A percentile compares a stretch with the other conserved stretches of the same genome.
Conservation (phyloP, 306 rosid species). For the Albizia julibrissin region DNA sequence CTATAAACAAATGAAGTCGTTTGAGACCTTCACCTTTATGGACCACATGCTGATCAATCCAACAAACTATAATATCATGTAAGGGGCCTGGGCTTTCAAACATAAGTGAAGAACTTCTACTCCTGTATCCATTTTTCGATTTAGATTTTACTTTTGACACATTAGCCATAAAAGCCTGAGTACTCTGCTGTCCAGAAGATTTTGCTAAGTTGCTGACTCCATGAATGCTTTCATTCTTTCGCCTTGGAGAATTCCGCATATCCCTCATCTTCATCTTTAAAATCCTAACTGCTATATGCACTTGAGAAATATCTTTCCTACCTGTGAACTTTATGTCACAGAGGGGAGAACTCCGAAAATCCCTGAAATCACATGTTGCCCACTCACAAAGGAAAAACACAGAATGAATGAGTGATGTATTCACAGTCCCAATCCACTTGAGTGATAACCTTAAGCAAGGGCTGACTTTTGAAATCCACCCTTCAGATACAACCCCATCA, state of each 20-base stretch:
- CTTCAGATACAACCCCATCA: slow-evolving; percentile 58
- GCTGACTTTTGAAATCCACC: slow-evolving; percentile 84
- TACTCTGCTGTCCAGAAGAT: slow-evolving; percentile 47
- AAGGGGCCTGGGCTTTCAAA: slow-evolving; percentile 93
- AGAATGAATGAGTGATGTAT: slow-evolving; percentile 62
- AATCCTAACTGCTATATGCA: slow-evolving; percentile 68
- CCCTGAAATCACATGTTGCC: slow-evolving; percentile 95
- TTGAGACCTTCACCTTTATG: slow-evolving; percentile 74
- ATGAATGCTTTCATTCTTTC: slow-evolving; percentile 45
- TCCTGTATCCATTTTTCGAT: slow-evolving; percentile 43
- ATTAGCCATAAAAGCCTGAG: slow-evolving; percentile 41
- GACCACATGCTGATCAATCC: slow-evolving; percentile 95
- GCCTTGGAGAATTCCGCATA: slow-evolving; percentile 45
- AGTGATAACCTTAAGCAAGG: slow-evolving; percentile 75
- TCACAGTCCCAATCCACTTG: slow-evolving; percentile 76
- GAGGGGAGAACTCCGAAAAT: slow-evolving; percentile 68
- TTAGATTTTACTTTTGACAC: slow-evolving; percentile 40
- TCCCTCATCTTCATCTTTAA: slow-evolving; percentile 69
- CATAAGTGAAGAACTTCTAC: slow-evolving; percentile 41
- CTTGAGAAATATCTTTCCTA: slow-evolving; percentile 79
- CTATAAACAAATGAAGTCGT: slow-evolving; percentile 66
- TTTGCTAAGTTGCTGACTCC: slow-evolving; percentile 44
- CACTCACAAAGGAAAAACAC: slow-evolving; percentile 95
- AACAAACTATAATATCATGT: slow-evolving; percentile 87
- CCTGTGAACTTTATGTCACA: slow-evolving; percentile 76